Conservation (phyloP, 345 rosid species). For the Brassica juncea region DNA sequence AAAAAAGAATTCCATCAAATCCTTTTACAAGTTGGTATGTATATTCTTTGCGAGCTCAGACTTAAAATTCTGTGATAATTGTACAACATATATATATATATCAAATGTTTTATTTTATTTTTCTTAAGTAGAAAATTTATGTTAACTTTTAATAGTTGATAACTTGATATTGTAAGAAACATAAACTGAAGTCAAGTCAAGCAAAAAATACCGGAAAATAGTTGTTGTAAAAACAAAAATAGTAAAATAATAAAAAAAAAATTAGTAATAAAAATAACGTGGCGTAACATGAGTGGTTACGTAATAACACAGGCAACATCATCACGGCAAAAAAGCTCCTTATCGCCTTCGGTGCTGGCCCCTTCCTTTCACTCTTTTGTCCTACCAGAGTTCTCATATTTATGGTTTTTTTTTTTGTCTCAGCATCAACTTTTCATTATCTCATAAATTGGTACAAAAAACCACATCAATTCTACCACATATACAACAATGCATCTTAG, state of each 20-base stretch:
- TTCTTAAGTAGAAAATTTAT: not conserved
- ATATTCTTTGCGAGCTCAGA: not conserved
- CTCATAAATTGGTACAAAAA: no score
- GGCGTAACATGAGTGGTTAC: conserved; percentile 46
- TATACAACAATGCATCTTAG: no score
- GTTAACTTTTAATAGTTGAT: not conserved
- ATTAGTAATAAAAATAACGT: conserved; percentile 34
- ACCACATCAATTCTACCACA: no score
- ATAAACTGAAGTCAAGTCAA: not conserved
- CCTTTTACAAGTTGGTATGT: not conserved
- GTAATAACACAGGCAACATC: conserved; percentile 43
- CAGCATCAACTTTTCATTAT: no score
- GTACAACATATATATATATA: not conserved
- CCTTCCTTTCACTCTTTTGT: conserved; percentile 16
- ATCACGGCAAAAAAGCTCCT: conserved; percentile 33
- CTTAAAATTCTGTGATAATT: not conserved
- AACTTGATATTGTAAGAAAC: not conserved
- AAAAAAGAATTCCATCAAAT: not conserved
- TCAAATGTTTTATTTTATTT: not conserved
- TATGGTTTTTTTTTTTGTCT: not conserved
- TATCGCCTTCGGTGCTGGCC: conserved; percentile 40
- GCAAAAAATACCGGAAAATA: conserved; percentile 6
- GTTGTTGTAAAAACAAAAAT: not conserved
- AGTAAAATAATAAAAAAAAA: not conserved
- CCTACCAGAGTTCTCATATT: conserved; percentile 24